Evolutionary conservation across 495 filamentous ascomycete species (phyloP).

Genomic region (Lophiotrema nucula): DNA sequence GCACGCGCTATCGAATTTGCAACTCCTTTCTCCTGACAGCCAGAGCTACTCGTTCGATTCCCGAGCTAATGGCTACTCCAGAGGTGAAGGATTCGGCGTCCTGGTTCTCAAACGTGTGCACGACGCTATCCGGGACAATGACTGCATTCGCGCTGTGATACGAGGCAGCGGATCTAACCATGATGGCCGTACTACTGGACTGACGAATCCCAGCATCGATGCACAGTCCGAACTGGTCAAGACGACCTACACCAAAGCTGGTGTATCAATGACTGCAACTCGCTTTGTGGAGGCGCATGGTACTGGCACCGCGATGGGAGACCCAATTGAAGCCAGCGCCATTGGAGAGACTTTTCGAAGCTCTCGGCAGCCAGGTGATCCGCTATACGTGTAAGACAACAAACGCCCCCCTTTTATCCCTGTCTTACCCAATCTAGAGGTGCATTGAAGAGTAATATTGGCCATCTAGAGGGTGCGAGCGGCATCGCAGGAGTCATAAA

Average conservation of each 20-base stretch:
- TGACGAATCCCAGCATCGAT: constrained; percentile 16
- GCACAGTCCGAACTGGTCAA: constrained; percentile 14
- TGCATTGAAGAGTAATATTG: constrained; percentile 39
- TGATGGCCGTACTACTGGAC: constrained; percentile 46
- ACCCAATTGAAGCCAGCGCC: constrained; percentile 61
- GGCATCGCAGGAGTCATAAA: constrained; percentile 45
- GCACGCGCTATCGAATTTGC: background rate
- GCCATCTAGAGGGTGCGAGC: constrained; percentile 44
- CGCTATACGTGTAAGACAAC: constrained; percentile 13
- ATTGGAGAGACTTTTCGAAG: constrained; percentile 49
- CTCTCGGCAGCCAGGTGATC: constrained; percentile 32
- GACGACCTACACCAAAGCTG: constrained; percentile 11
- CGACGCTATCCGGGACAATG: constrained; percentile 35
- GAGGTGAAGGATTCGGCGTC: constrained; percentile 37
- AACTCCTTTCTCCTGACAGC: constrained; percentile 31
- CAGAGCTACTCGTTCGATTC: constrained; percentile 5
- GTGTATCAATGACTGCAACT: constrained; percentile 33
- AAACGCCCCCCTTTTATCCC: background rate
- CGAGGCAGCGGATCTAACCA: constrained; percentile 45
- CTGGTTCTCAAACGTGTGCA: constrained; percentile 43
- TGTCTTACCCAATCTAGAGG: constrained; percentile 5
- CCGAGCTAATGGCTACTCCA: constrained; percentile 21
- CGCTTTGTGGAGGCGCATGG: constrained; percentile 28
- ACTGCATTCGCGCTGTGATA: constrained; percentile 48
- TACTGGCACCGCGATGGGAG: constrained; percentile 43